Conservation (phyloP, 2,329 filamentous ascomycete species). For the Periconia macrospinosa region DNA sequence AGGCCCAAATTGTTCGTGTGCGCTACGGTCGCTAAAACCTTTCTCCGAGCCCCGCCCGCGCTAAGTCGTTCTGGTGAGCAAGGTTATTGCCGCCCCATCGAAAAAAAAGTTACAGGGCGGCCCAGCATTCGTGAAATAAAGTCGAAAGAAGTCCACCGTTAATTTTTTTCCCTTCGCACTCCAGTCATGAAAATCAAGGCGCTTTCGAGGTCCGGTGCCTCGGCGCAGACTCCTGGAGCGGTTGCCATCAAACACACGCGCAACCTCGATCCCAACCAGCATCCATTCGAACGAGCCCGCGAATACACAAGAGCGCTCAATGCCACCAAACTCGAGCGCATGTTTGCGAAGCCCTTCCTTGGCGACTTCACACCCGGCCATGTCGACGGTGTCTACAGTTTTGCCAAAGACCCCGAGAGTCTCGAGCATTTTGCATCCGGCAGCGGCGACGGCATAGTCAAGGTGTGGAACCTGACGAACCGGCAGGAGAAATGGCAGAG, state of each 20-base stretch:
- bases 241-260: slow-evolving; percentile 66
- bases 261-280: slow-evolving; percentile 79
- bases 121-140: slow-evolving; percentile 12
- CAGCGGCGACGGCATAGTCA: slow-evolving; percentile 80
- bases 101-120: not conserved
- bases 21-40: slow-evolving; percentile 24
- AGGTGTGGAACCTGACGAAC: slow-evolving; percentile 82
- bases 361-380: slow-evolving; percentile 87
- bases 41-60: slow-evolving; percentile 19
- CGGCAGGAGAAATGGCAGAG: slow-evolving; percentile 75
- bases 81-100: not conserved
- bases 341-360: slow-evolving; percentile 85
- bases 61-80: not conserved
- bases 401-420: slow-evolving; percentile 52
- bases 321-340: slow-evolving; percentile 89
- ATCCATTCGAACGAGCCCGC: slow-evolving; percentile 87
- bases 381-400: slow-evolving; percentile 72
- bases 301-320: slow-evolving; percentile 80
- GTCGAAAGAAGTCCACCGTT: not conserved
- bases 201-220: slow-evolving; percentile 65
- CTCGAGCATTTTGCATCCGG: slow-evolving; percentile 48
- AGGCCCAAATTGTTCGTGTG: slow-evolving; percentile 25
- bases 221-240: slow-evolving; percentile 68
- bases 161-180: not conserved
- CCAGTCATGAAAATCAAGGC: slow-evolving; percentile 55